A percentile compares a stretch with the other conserved stretches of the same genome.
These are phyloP conservation scores for Septoria petroselini DNA, from an alignment of 2,329 filamentous ascomycete species.

Conservation along the genomic window DNA sequence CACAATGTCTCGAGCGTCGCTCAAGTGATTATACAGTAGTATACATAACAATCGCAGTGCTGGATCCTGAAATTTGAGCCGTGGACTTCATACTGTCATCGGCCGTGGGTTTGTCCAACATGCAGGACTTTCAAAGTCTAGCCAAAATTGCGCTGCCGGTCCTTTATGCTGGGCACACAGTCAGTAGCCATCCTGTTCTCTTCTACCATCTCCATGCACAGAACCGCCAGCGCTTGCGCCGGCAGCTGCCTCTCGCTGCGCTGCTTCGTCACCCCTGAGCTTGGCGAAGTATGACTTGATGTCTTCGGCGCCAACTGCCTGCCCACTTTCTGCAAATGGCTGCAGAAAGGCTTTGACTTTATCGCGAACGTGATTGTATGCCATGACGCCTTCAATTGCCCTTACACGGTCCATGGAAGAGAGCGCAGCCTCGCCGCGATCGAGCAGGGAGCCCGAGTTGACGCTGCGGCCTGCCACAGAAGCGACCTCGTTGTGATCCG, in stretches of 20 bases:
- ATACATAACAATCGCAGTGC: too few relatives aligned
- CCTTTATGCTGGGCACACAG: background rate
- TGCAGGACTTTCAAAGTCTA: too few relatives aligned
- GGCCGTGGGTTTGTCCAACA: too few relatives aligned
- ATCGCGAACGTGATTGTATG: constrained; percentile 93
- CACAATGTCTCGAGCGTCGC: too few relatives aligned
- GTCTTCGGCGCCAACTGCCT: constrained; percentile 87
- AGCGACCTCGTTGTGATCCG: constrained; percentile 53
- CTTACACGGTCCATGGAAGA: constrained; percentile 88
- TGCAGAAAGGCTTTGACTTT: constrained; percentile 93
- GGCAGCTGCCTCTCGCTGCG: constrained; percentile 32
- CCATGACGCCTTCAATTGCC: constrained; percentile 94
- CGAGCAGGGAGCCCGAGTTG: constrained; percentile 78
- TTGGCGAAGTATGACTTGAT: constrained; percentile 97
- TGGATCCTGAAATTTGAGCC: too few relatives aligned
- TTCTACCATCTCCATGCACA: constrained; percentile 34
- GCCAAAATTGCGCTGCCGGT: too few relatives aligned
- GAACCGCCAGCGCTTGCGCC: constrained; percentile 28
- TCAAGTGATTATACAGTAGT: too few relatives aligned
- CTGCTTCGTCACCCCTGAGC: constrained; percentile 77
- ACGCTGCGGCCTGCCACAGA: constrained; percentile 45
- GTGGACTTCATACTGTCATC: too few relatives aligned
- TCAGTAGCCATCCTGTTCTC: constrained; percentile 43
- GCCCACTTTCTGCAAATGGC: constrained; percentile 87
- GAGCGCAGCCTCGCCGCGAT: constrained; percentile 87